Conservation (phyloP, 805 yeast genomes). For the Starmera caribaea region DNA sequence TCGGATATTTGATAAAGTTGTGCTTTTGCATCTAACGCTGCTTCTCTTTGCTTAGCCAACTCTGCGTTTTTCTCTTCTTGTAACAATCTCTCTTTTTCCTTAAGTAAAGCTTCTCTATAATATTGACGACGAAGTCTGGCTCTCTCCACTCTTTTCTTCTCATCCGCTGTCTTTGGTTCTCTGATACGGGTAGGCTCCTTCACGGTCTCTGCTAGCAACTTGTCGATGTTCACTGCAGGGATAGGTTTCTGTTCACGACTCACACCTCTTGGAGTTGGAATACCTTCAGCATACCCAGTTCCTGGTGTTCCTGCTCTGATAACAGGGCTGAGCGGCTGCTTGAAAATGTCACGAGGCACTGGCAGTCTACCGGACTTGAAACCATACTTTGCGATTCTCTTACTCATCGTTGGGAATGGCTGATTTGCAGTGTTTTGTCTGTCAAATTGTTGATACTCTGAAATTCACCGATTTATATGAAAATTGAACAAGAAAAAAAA, state of each 20-base stretch:
- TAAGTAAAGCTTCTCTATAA: constrained; percentile 43
- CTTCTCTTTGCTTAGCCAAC: constrained; percentile 16
- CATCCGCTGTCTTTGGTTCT: constrained; percentile 25
- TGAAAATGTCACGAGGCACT: constrained; percentile 63
- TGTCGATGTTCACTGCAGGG: constrained; percentile 47
- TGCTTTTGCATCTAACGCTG: constrained; percentile 20
- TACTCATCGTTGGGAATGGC: constrained; percentile 29
- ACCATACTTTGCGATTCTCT: constrained; percentile 35
- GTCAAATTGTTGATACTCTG: no score
- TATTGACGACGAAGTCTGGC: constrained; percentile 67
- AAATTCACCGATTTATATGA: no score
- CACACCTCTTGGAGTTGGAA: constrained; percentile 56
- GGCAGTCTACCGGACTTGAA: constrained; percentile 79
- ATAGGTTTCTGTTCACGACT: constrained; percentile 46
- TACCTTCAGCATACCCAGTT: constrained; percentile 65
- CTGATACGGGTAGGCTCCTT: constrained; percentile 34
- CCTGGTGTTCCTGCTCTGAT: constrained; percentile 38
- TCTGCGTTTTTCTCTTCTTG: constrained; percentile 23
- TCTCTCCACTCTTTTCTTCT: constrained; percentile 21
- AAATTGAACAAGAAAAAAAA: no score
- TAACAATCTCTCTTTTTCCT: constrained; percentile 25
- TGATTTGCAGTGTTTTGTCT: no score
- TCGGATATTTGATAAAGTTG: constrained; percentile 33
- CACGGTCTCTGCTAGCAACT: constrained; percentile 46
- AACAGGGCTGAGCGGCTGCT: constrained; percentile 36